These are phyloP conservation scores for Neurospora sp. DNA, from an alignment of 495 filamentous ascomycete genomes.

Conservation along the genomic window DNA sequence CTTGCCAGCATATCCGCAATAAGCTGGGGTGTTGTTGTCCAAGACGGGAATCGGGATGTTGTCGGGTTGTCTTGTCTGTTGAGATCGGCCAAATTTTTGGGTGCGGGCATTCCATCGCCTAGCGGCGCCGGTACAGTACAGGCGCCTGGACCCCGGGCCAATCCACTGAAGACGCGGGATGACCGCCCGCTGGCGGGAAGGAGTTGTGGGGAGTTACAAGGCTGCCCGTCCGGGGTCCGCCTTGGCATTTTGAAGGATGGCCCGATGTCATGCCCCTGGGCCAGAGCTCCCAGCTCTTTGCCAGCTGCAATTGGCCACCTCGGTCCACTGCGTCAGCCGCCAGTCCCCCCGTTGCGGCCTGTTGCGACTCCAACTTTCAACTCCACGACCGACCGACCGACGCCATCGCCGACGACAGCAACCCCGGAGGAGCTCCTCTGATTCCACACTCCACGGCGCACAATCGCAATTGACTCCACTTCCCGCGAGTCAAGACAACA, in stretches of 20 bases:
- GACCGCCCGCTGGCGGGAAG: neutral
- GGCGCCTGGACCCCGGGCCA: neutral
- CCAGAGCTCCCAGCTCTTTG: neutral
- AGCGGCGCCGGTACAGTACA: neutral
- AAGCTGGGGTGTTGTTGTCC: neutral
- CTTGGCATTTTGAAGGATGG: neutral
- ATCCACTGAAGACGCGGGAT: neutral
- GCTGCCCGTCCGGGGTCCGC: neutral
- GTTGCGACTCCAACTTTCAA: neutral
- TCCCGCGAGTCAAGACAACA: slow-evolving; percentile 8
- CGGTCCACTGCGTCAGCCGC: neutral
- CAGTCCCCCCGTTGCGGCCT: neutral
- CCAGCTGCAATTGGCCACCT: neutral
- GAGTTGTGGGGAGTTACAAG: neutral
- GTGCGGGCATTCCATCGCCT: neutral
- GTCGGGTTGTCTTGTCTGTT: neutral
- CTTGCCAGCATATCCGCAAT: slow-evolving; percentile 26
- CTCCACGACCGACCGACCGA: neutral
- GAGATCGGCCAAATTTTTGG: neutral
- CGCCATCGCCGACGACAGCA: neutral
- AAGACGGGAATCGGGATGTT: neutral
- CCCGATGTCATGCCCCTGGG: neutral
- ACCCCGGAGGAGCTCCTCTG: neutral
- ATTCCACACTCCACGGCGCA: slow-evolving; percentile 15
- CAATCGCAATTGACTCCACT: slow-evolving; percentile 6